Evolutionary conservation across 371 early-diverging fungal genomes (phyloP), one percentile per base, ranked within the genome.

Genomic region (Circinella minor): DNA sequence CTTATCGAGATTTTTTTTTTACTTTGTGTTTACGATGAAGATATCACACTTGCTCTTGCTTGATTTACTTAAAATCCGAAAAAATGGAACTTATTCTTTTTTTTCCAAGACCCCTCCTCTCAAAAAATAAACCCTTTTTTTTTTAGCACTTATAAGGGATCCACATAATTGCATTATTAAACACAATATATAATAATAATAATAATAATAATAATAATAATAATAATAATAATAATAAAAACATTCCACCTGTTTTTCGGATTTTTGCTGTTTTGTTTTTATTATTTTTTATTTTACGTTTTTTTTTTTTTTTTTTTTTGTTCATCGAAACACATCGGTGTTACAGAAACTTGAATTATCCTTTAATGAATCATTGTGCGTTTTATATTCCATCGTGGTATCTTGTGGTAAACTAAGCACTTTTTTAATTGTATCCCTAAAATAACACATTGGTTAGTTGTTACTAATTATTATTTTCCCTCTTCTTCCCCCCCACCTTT

Each of bases 361-460:
- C 75, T 89, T 88, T 62, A 93, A 75, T 4, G 92, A 90, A 57
- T 90, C 89, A 61, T 94, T 94, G 77, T 98, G 98, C n/a, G 95
- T 93, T 81, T 98, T 98, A 83, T 98, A 98, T 73, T 98, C 98
- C 91, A 98, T 93, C 46, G 93, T 84, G 64, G 94, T 93, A 36
- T 94, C 94, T 10, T 88, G 72, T 7, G 98, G 98, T 51, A 98
- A 79, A 60, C 84, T 89, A 70, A 98, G 82, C 17, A 94, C 89
- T 46, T 86, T 80, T 75, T 95, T 96, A 80, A 98, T 88, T 14
- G 94, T 93, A 77, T 98, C 96, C 67, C 95, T 90, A 65, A 38
- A 36, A 27, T 27, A 27, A 27, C 2, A 27, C 17, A 47, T 47
- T 0, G 54, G 4, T 3, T 20, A 11, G 8, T 57, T 34, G 27